Evolutionary conservation across 2,329 filamentous ascomycete genomes (phyloP), one percentile per base, ranked within the genome.

Genomic region (Arachnomyces sp.): DNA sequence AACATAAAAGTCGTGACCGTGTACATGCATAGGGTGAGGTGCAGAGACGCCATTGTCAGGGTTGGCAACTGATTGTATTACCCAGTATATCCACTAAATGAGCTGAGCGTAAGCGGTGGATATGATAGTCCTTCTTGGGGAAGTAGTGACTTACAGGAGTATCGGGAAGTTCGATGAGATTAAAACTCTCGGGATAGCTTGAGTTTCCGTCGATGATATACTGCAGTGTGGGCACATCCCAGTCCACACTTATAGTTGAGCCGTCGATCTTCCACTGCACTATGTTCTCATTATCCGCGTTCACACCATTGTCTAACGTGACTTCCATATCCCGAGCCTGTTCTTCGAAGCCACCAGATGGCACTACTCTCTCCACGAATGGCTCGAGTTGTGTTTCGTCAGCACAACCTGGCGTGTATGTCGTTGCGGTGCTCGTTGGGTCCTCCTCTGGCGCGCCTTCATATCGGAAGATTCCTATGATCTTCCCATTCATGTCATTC

Each of bases 71-170:
- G 66, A 60, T 40, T 73, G 67, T 35, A 74, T 67, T 44, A 67
- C 63, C 68, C 67, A 73, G 44, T 68, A 66, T 21, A 66, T 68
- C 69, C 67, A 71, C 43, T 52, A 16, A 38, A 41, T 34, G 18
- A 16, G 3, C 14, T 48, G 44, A 35, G 48, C 41, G 44, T 51
- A 16, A 25, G 34, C 25, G 15, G 42, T 36, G n/a, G 7, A 29
- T n/a, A 36, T 12, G 3, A n/a, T 11, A 25, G 17, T 34, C n/a
- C 15, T n/a, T 36, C 16, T 12, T 6, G n/a, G 8, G 28, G 32
- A 29, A 9, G 31, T 7, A 36, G 16, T 31, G 28, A 15, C 28
- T 9, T 42, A 50, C 45, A 43, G 51, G 45, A 13, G 45, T 54
- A 11, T 49, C 57, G 2, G 61, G 59, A 8, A 68, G 53, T 28